These are phyloP conservation scores for Trametes villosa DNA, from an alignment of 768 basidiomycete genomes.

Conservation along the genomic window DNA sequence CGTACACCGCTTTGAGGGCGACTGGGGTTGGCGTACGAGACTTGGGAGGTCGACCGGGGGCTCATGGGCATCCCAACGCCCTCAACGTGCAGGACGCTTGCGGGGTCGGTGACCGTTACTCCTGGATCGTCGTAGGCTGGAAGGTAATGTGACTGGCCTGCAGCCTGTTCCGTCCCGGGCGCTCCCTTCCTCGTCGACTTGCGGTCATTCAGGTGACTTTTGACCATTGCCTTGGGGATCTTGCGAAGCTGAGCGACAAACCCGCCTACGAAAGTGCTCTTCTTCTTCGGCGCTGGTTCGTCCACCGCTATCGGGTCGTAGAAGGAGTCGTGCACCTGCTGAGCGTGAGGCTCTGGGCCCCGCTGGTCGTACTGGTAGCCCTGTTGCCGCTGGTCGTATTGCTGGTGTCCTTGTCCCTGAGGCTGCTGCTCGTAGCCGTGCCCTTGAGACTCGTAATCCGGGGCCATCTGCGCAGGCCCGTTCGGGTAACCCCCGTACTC, in stretches of 20 bases:
- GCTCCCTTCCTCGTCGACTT: conserved; percentile 22
- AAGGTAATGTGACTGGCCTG: conserved; percentile 14
- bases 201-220: conserved; percentile 18
- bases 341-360: not conserved
- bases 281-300: conserved; percentile 5
- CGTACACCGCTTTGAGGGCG: not conserved
- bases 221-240: conserved; percentile 24
- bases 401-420: not conserved
- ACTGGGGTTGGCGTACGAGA: conserved; percentile 9
- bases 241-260: conserved; percentile 28
- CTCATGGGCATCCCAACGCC: conserved; percentile 12
- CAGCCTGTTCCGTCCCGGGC: conserved; percentile 7
- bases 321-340: conserved; percentile 2
- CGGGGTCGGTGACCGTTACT: conserved; percentile 20
- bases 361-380: not conserved
- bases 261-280: conserved; percentile 30
- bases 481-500: not conserved
- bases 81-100: conserved; percentile 23
- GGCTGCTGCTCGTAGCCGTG: not conserved
- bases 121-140: conserved; percentile 26
- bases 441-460: not conserved
- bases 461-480: not conserved
- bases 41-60: not conserved
- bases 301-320: not conserved
- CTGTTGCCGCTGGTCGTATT: not conserved